phyloP scores from a whole-genome alignment of 495 filamentous ascomycete species.

The Aspergillus incahuasiensis region DNA sequence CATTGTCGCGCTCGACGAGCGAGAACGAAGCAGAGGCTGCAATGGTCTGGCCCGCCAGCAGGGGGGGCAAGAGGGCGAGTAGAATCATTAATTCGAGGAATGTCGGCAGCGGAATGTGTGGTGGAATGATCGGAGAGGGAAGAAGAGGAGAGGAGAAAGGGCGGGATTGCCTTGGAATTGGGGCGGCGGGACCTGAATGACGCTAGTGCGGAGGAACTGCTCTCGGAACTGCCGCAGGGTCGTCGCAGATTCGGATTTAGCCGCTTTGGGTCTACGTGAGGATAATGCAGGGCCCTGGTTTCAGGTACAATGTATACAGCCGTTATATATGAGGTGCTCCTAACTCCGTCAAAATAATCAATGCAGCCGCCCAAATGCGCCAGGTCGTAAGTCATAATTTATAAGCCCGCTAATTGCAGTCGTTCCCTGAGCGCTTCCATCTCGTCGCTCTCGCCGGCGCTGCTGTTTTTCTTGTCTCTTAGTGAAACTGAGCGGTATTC shows the following conservation, averaged over 20 bases:
- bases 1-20: slow-evolving; percentile 10
- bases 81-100: slow-evolving; percentile 5
- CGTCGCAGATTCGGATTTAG: background rate
- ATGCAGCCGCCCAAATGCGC: background rate
- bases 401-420: slow-evolving; percentile 24
- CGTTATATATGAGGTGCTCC: background rate
- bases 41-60: slow-evolving; percentile 14
- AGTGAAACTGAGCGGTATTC: slow-evolving; percentile 42
- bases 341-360: background rate
- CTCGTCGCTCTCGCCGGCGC: slow-evolving; percentile 22
- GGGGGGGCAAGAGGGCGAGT: slow-evolving; percentile 5
- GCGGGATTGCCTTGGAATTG: background rate
- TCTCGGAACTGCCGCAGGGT: background rate
- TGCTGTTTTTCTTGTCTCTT: slow-evolving; percentile 27
- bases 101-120: background rate
- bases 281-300: background rate
- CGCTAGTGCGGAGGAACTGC: background rate
- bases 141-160: background rate
- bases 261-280: slow-evolving; percentile 8
- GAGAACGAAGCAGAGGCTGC: background rate
- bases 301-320: background rate
- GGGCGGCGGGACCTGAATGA: background rate
- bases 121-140: background rate
- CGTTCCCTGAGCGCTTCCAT: slow-evolving; percentile 35
- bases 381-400: slow-evolving; percentile 25